Base-by-base conservation (phyloP, 1,139 yeast species). In the Blastobotrys petasosporus region DNA sequence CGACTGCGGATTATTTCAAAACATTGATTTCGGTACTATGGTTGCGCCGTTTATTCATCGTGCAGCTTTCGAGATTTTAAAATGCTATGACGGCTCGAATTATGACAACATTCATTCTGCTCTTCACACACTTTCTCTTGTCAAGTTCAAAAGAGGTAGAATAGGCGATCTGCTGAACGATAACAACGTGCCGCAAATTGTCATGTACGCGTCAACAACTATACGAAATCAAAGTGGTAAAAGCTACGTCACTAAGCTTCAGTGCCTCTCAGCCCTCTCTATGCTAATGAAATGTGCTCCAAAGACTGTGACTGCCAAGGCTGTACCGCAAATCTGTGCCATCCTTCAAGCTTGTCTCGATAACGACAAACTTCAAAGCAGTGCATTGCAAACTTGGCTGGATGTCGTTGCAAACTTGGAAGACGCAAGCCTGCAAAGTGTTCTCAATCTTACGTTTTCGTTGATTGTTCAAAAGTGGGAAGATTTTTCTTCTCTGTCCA, bases 251-350 rank as follows among this genome's bases (percentile, higher is more conserved):
- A 90, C 85, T 47, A 86, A 86, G 59, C 67, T 82, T 1, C 75
- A 80, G 38, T 84, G 94, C 1, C 72, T 92, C 7, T 70, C 78
- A 45, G 96, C 95, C 0, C 75, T 92, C 34, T 78, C 80, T 39
- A 79, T 82, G 52, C 66, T 90, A 34, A 78, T 86, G 16, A 71
- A 73, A 42, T 73, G 80, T n/a, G 73, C 85, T 28, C 79, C 80
- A 4, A 62, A 72, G 3, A 75, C 82, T 1, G 41, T 29, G 10
- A 77, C 86, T 13, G 78, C 84, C 2, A 76, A 87, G 3, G 92
- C 94, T 0, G 68, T 90, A 32, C 95, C 97, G 0, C 98, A 92
- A 60, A 76, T 94, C 4, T 82, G 88, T 48, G 84, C 95, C 1
- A 85, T 95, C 56, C 67, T 94, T 15, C 97, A 88, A 59, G 80